Conservation (phyloP, 2,329 filamentous ascomycete species). For the Ascochyta rabiei region DNA sequence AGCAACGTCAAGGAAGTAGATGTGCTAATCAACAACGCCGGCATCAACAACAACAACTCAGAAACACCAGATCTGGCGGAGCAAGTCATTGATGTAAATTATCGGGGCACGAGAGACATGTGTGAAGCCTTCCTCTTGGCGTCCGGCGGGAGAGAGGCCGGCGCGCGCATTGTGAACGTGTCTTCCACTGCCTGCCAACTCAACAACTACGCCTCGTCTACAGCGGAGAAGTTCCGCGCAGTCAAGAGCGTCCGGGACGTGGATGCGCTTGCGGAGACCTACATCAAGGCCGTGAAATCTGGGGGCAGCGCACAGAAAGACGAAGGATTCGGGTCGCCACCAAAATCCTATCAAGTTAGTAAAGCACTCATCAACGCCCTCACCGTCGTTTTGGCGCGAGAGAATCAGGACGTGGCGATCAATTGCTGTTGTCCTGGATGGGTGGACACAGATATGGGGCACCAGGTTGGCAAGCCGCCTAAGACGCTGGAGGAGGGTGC, state of each 20-base stretch:
- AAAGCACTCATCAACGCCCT: slow-evolving; percentile 28
- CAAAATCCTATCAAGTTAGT: slow-evolving; percentile 31
- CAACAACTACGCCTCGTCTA: slow-evolving; percentile 6
- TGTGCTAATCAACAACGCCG: slow-evolving; percentile 33
- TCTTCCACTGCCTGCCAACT: slow-evolving; percentile 17
- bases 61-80: slow-evolving; percentile 16
- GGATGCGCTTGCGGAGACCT: slow-evolving; percentile 9
- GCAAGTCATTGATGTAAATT: slow-evolving; percentile 23
- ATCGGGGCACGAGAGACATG: slow-evolving; percentile 26
- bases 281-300: neutral
- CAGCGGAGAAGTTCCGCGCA: neutral
- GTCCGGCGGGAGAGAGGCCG: neutral
- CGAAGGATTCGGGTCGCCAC: slow-evolving; percentile 9
- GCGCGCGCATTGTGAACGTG: slow-evolving; percentile 24
- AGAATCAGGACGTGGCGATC: slow-evolving; percentile 11
- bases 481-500: slow-evolving; percentile 21
- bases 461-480: slow-evolving; percentile 16
- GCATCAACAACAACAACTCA: slow-evolving; percentile 23
- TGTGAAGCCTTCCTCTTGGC: slow-evolving; percentile 18
- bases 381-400: slow-evolving; percentile 20
- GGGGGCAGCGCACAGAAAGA: slow-evolving; percentile 1
- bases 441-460: slow-evolving; percentile 21
- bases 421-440: slow-evolving; percentile 27
- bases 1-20: slow-evolving; percentile 13
- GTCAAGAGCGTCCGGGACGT: neutral